These are phyloP conservation scores for Lunasporangiospora selenospora DNA, from an alignment of 192 early-diverging fungal species.

Conservation along the genomic window DNA sequence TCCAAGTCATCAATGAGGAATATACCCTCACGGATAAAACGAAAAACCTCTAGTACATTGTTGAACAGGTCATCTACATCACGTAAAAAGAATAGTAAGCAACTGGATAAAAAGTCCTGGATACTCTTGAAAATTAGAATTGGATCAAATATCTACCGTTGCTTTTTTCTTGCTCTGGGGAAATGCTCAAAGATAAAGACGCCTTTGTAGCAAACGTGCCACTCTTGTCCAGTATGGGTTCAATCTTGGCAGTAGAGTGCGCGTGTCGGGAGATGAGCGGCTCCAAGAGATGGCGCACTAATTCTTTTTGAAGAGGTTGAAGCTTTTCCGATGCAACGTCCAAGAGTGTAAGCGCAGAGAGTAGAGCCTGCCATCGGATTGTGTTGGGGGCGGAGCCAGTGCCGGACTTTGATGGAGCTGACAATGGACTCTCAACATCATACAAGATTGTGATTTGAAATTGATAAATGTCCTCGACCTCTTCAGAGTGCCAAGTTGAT, in stretches of 20 bases:
- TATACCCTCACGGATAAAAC: conserved; percentile 20
- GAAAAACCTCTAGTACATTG: conserved; percentile 15
- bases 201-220: too few species aligned
- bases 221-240: too few species aligned
- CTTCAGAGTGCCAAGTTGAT: too few species aligned
- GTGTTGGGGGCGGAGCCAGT: conserved; percentile 10
- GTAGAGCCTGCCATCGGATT: conserved; percentile 38
- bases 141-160: too few species aligned
- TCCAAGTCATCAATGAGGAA: conserved; percentile 19
- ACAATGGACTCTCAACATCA: too few species aligned
- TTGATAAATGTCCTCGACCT: too few species aligned
- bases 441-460: too few species aligned
- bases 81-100: too few species aligned
- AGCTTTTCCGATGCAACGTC: conserved; percentile 29
- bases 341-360: conserved; percentile 15
- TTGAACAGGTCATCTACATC: conserved; percentile 20
- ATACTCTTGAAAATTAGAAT: not conserved
- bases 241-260: not conserved
- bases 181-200: too few species aligned
- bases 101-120: too few species aligned
- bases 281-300: conserved; percentile 16
- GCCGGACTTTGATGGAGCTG: conserved; percentile 34
- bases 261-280: conserved; percentile 23
- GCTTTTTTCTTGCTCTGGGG: too few species aligned
- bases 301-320: conserved; percentile 17